Evolutionary conservation across 257 asterid genomes (phyloP), one percentile per base, ranked within the genome.

Genomic region (Gynochthodes officinalis): DNA sequence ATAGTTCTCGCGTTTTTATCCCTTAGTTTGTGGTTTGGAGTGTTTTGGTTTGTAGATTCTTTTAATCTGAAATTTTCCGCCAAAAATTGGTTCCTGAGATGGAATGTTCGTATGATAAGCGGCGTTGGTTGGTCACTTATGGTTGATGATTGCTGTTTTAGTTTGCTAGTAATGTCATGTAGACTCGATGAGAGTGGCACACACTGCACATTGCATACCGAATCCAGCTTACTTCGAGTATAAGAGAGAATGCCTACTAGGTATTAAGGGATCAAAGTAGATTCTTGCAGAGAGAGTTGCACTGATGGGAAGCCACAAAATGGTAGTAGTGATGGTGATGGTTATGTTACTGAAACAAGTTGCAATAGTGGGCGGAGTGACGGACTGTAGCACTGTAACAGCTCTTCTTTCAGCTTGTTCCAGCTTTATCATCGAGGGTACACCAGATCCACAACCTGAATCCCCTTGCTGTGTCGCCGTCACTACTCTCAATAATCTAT

Each of bases 401-500:
- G 95, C 84, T 13, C 77, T 91, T 2, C 74, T 91, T 46, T 89
- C 97, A 1, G 82, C 97, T 2, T 89, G 99, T 65, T 84, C 96
- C 18, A 86, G 77, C 78, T 94, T 91, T 75, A 89, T 86, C 35
- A 57, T 32, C 13, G 67, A 73, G 58, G 97, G 99, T 30, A 48
- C 85, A 1, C 96, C 97, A 0, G 97, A 94, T 57, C 97, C 97
- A 4, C 52, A 81, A 0, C 97, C 90, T 0, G 93, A 86, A 50
- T 86, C 92, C 3, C 96, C 99, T 8, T 91, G 97, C 79, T 94
- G 97, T 79, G 68, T 79, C 21, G 99, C 97, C n/a, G 86, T 91
- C 89, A 66, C 71, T 0, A 87, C 84, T 78, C 82, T 94, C 21
- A 86, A 83, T 62, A 78, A 44, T 42, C 62, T 89, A 14, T 87